Conservation (phyloP, 306 rosid species). For the Morella rubra region DNA sequence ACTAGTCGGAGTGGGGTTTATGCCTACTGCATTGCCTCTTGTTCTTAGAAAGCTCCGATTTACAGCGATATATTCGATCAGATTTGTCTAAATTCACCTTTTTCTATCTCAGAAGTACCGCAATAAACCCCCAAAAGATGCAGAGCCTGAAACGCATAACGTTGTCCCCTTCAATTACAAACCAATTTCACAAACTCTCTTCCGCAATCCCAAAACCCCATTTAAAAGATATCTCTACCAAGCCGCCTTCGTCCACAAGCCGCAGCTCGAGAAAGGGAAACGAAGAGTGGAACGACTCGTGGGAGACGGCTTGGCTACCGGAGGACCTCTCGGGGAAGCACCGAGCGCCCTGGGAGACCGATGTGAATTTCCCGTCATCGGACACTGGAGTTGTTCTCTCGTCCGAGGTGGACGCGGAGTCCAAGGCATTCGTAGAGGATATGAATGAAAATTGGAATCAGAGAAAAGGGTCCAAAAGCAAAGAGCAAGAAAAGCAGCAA, state of each 20-base stretch:
- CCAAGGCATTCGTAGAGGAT: constrained; percentile 85
- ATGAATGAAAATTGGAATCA: constrained; percentile 87
- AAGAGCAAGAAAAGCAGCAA: constrained; percentile 32
- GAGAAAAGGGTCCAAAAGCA: constrained; percentile 48
- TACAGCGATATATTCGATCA: no score
- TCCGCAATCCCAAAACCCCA: constrained; percentile 9
- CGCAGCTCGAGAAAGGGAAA: constrained; percentile 45
- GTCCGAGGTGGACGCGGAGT: constrained; percentile 59
- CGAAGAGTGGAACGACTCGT: constrained; percentile 88
- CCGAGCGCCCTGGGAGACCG: constrained; percentile 81
- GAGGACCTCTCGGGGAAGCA: constrained; percentile 58
- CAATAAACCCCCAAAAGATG: constrained; percentile 29
- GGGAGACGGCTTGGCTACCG: constrained; percentile 97
- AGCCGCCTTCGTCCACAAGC: constrained; percentile 23
- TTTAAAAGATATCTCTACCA: constrained; percentile 21
- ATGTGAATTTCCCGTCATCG: constrained; percentile 54
- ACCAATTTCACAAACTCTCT: constrained; percentile 24
- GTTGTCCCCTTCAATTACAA: constrained; percentile 6
- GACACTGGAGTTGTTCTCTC: constrained; percentile 35
- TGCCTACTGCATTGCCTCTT: no score
- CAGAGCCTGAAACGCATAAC: constrained; percentile 43
- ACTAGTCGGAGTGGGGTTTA: no score
- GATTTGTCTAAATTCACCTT: no score
- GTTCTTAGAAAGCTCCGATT: no score
- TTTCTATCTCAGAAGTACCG: not conserved